These are phyloP conservation scores for Kwoniella europaea DNA, from an alignment of 768 basidiomycete genomes.

Conservation along the genomic window DNA sequence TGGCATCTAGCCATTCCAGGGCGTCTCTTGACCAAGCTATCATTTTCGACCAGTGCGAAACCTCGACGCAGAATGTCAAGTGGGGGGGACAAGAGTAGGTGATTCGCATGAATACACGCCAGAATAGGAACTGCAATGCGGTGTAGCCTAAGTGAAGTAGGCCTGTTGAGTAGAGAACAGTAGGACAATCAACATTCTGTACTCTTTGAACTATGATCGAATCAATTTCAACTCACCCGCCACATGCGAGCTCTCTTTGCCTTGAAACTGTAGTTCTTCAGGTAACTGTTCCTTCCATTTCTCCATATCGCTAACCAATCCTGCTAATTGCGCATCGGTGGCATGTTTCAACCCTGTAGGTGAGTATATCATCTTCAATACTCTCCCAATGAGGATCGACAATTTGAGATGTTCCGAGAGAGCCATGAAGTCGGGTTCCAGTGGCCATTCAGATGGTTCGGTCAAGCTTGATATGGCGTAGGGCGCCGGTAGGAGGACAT, in stretches of 20 bases:
- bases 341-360: conserved; percentile 85
- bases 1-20: conserved; percentile 85
- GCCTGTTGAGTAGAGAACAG: conserved; percentile 63
- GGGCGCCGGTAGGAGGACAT: conserved; percentile 87
- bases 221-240: conserved; percentile 64
- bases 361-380: conserved; percentile 91
- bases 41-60: conserved; percentile 78
- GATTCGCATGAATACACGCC: conserved; percentile 97
- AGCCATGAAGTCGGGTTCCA: conserved; percentile 37
- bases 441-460: conserved; percentile 64
- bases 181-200: not conserved
- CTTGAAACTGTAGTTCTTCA: conserved; percentile 75
- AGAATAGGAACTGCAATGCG: conserved; percentile 94
- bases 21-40: conserved; percentile 75
- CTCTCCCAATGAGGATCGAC: conserved; percentile 86
- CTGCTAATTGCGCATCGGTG: conserved; percentile 75
- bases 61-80: conserved; percentile 79
- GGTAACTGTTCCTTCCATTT: conserved; percentile 81
- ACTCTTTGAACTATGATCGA: no score
- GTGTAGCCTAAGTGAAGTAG: conserved; percentile 85
- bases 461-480: conserved; percentile 64
- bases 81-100: conserved; percentile 89
- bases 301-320: conserved; percentile 60
- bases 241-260: conserved; percentile 68
- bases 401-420: conserved; percentile 81